Conservation (phyloP, 805 yeast genomes). For the Pichia exigua region DNA sequence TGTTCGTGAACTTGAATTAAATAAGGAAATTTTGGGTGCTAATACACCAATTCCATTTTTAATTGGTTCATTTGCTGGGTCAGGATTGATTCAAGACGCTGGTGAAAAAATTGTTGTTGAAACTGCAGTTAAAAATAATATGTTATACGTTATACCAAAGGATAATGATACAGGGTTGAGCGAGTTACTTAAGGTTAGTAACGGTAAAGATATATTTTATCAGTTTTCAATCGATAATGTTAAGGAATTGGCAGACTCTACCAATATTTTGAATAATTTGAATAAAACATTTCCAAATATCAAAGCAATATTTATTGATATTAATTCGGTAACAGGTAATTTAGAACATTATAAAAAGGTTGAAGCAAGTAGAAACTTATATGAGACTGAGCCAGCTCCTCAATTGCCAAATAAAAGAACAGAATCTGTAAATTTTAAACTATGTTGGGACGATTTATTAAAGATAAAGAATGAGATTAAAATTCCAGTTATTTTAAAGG, state of each 20-base stretch:
- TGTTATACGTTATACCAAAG: constrained; percentile 81
- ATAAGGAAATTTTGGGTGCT: constrained; percentile 62
- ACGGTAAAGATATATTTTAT: constrained; percentile 58
- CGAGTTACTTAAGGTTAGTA: constrained; percentile 59
- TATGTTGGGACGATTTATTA: constrained; percentile 55
- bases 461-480: constrained; percentile 39
- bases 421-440: constrained; percentile 6
- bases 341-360: constrained; percentile 83
- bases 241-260: constrained; percentile 51
- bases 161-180: constrained; percentile 75
- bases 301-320: constrained; percentile 74
- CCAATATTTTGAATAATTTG: constrained; percentile 14
- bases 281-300: constrained; percentile 43
- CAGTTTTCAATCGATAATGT: constrained; percentile 65
- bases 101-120: constrained; percentile 77
- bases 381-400: constrained; percentile 27
- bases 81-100: constrained; percentile 76
- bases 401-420: not conserved
- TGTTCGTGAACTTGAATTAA: constrained; percentile 52
- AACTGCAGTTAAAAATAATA: constrained; percentile 55
- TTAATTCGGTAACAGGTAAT: constrained; percentile 80
- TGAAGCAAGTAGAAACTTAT: constrained; percentile 36
- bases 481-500: constrained; percentile 49
- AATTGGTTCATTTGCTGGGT: constrained; percentile 84
- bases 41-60: constrained; percentile 68